phyloP scores from a whole-genome alignment of 192 early-diverging fungal species.

The Coemansia sp. region DNA sequence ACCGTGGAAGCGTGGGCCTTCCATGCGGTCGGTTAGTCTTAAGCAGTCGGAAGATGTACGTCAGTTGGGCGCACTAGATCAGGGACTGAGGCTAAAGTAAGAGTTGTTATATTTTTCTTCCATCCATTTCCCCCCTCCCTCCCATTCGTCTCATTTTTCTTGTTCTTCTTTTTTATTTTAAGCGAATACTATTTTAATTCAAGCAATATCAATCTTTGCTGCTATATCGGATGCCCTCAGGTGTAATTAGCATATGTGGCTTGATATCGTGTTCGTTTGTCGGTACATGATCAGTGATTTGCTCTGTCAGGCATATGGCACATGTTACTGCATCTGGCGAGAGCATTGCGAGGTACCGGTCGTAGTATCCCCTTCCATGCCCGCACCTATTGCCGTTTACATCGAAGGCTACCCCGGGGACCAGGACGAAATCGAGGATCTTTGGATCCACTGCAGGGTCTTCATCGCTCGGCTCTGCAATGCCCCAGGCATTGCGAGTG shows the following conservation, averaged over 20 bases:
- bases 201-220: not conserved
- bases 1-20: constrained; percentile 16
- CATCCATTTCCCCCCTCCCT: not conserved
- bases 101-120: not conserved
- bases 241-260: constrained; percentile 32
- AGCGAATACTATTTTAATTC: not conserved
- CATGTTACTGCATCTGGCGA: constrained; percentile 16
- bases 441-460: constrained; percentile 18
- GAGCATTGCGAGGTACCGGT: constrained; percentile 23
- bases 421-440: constrained; percentile 37
- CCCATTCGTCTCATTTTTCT: not conserved
- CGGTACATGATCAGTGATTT: constrained; percentile 35
- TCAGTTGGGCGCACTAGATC: constrained; percentile 46
- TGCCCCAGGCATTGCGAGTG: constrained; percentile 35
- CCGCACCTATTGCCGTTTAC: constrained; percentile 30
- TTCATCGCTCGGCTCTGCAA: constrained; percentile 23
- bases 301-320: constrained; percentile 38
- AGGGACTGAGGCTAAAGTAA: constrained; percentile 46
- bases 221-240: constrained; percentile 17
- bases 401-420: constrained; percentile 53
- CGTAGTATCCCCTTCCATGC: constrained; percentile 52
- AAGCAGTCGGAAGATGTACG: constrained; percentile 53
- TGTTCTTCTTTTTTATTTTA: constrained; percentile 5
- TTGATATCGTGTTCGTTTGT: constrained; percentile 19
- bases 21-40: constrained; percentile 50